These are phyloP conservation scores for Rauvolfia tetraphylla DNA, from an alignment of 257 asterid species.

Conservation along the genomic window DNA sequence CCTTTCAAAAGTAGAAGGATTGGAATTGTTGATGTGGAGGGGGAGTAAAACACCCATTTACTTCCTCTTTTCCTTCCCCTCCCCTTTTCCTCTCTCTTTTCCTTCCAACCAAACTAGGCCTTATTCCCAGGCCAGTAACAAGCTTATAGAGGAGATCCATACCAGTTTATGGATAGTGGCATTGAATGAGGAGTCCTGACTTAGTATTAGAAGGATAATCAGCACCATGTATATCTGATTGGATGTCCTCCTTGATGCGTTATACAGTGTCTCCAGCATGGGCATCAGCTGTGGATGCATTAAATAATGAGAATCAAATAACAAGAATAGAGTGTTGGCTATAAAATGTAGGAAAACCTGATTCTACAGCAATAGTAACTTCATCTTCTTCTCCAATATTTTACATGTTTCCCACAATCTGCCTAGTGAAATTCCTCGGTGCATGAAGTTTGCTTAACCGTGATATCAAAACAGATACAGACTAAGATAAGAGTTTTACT, in stretches of 20 bases:
- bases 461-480: neutral
- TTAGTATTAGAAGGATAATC: slow-evolving; percentile 75
- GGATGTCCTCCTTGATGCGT: slow-evolving; percentile 73
- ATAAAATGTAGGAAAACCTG: neutral
- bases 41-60: too few relatives aligned
- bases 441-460: neutral
- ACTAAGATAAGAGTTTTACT: slow-evolving; percentile 11
- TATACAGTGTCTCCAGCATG: slow-evolving; percentile 87
- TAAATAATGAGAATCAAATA: slow-evolving; percentile 24
- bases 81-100: too few relatives aligned
- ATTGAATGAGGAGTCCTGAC: slow-evolving; percentile 94
- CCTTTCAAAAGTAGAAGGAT: too few relatives aligned
- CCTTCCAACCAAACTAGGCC: too few relatives aligned
- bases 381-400: neutral
- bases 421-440: neutral
- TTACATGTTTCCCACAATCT: neutral
- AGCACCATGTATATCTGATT: slow-evolving; percentile 96
- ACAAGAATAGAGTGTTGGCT: neutral
- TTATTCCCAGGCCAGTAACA: slow-evolving; percentile 13
- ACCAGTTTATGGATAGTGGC: slow-evolving; percentile 87
- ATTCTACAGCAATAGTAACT: neutral
- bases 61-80: too few relatives aligned
- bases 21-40: too few relatives aligned
- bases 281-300: slow-evolving; percentile 75
- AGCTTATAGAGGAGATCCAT: slow-evolving; percentile 19